Base-by-base conservation (phyloP, 2,329 filamentous ascomycete genomes). In the Colletotrichum chlorophyti region DNA sequence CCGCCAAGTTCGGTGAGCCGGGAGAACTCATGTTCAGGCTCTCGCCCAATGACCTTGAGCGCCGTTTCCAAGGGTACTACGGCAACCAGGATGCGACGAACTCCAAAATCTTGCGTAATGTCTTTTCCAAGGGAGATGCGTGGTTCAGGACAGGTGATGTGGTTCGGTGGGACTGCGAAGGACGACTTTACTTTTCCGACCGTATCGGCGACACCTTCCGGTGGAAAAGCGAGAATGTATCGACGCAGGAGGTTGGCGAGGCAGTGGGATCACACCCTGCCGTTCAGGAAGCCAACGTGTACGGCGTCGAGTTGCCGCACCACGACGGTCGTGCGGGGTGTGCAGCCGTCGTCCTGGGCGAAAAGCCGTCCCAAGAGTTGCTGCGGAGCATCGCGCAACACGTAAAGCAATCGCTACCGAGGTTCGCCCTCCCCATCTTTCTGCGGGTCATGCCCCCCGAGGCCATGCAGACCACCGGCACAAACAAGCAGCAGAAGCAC, bases 101-200 rank as follows among this genome's bases (percentile, higher is more conserved):
- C 34, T 81, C 84, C 63, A 96, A 96, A 74, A 83, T 96, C 42
- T 72, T 95, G 60, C 83, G 88, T 5, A 78, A 89, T 65, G 90
- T 95, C 2, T 84, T 95, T 63, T 77, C 74, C 58, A 88, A 88
- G 67, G 91, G 90, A 12, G 93, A 97, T 67, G 88, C 86, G 0
- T 96, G 86, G 80, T 96, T 93, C 79, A 86, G 91, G 21, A 89
- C 91, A 0, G 93, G 93, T n/a, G 93, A 97, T 67, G 81, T 95
- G 15, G 76, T 95, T 27, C 81, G 87, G n/a, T 84, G 82, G 75
- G 89, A 93, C 63, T 58, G 62, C 1, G 87, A 95, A 55, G 91
- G 91, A 5, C 79, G 87, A 3, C 83, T 87, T 70, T 95, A 83
- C 77, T 97, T 97, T 75, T 85, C 87, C 54, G 93, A 97, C 73